phyloP scores from a whole-genome alignment of 805 yeast genomes.

The Sugiyamaella mastotermitis region DNA sequence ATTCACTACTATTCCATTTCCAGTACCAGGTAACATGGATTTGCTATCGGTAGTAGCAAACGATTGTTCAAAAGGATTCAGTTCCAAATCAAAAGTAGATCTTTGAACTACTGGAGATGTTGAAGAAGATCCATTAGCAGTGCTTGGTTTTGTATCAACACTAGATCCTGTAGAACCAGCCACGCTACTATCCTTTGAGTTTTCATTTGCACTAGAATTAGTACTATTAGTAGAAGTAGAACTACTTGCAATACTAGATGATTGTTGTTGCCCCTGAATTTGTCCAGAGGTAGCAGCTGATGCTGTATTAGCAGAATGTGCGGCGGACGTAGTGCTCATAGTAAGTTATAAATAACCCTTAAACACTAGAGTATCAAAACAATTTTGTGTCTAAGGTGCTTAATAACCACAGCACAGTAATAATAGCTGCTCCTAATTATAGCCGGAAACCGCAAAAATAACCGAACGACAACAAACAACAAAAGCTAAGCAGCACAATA shows the following conservation, averaged over 20 bases:
- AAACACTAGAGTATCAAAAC: too few relatives aligned
- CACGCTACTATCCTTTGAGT: background rate
- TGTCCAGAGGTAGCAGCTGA: too few relatives aligned
- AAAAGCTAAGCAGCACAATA: too few relatives aligned
- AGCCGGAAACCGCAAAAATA: too few relatives aligned
- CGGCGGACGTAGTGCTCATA: too few relatives aligned
- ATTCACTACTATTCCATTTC: background rate
- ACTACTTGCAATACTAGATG: background rate
- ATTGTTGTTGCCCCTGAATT: constrained; percentile 1
- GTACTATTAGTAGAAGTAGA: background rate
- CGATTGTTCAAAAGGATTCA: constrained; percentile 91
- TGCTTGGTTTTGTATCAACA: background rate
- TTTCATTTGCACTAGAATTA: background rate
- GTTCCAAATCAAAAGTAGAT: constrained; percentile 68
- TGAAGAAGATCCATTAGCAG: constrained; percentile 1
- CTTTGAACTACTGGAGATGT: background rate
- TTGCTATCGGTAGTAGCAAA: constrained; percentile 55
- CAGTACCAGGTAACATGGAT: background rate
- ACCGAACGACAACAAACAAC: too few relatives aligned
- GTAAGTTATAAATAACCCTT: too few relatives aligned
- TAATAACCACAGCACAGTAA: too few relatives aligned
- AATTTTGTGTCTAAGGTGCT: too few relatives aligned
- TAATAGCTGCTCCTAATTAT: too few relatives aligned
- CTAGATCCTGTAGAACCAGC: background rate
- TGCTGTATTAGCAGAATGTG: background rate